Evolutionary conservation across 495 filamentous ascomycete genomes (phyloP).

Genomic region (Amniculicola lignicola): DNA sequence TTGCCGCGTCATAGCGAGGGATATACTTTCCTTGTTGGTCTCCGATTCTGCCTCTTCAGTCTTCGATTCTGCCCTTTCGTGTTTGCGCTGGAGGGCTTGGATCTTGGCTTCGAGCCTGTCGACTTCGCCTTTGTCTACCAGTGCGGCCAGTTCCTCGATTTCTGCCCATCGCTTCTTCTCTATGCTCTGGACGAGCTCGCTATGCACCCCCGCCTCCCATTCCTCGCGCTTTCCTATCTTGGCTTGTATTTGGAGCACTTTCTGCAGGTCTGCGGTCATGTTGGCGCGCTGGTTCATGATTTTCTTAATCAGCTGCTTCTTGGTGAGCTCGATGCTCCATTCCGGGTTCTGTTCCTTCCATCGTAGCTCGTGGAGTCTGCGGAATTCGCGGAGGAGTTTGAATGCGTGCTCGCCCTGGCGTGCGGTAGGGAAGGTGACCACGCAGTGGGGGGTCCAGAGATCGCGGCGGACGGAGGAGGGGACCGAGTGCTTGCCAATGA

Average conservation of each 20-base stretch:
- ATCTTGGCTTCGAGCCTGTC: conserved; percentile 21
- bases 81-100: conserved; percentile 2
- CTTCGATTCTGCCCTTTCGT: background rate
- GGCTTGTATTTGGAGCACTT: conserved; percentile 61
- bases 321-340: conserved; percentile 41
- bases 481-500: conserved; percentile 85
- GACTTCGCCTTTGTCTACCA: conserved; percentile 33
- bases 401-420: conserved; percentile 70
- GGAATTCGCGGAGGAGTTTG: conserved; percentile 79
- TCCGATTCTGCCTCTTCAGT: background rate
- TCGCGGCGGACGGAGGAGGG: conserved; percentile 80
- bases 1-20: too few species aligned
- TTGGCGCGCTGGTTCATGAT: conserved; percentile 91
- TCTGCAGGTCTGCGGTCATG: conserved; percentile 79
- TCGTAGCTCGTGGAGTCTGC: conserved; percentile 61
- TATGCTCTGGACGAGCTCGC: background rate
- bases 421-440: conserved; percentile 65
- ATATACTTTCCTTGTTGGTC: background rate
- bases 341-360: conserved; percentile 52
- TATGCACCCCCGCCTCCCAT: too few species aligned
- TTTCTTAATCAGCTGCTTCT: conserved; percentile 57
- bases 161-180: conserved; percentile 45
- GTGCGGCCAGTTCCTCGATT: conserved; percentile 38
- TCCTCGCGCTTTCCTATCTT: conserved; percentile 18
- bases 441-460: conserved; percentile 79